phyloP scores from a whole-genome alignment of 2,329 filamentous ascomycete genomes.

The Diaporthe amygdali region DNA sequence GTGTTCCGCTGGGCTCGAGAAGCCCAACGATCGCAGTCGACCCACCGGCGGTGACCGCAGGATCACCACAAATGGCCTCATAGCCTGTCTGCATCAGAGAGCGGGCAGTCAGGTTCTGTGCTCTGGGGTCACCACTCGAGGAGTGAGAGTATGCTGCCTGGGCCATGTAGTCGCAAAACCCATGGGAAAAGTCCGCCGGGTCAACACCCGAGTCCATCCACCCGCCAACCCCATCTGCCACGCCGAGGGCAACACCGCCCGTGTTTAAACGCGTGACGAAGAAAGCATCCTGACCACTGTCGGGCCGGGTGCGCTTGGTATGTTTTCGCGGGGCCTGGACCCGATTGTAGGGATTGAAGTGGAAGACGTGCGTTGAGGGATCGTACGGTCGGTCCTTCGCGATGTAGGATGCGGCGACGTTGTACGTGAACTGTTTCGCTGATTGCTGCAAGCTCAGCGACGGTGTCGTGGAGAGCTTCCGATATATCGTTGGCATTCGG shows the following conservation, averaged over 20 bases:
- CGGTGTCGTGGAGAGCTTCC: conserved; percentile 30
- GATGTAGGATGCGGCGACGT: conserved; percentile 76
- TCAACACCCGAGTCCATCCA: conserved; percentile 94
- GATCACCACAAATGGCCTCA: conserved; percentile 77
- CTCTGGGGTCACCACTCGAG: not conserved
- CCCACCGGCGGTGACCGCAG: conserved; percentile 78
- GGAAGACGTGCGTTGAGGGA: conserved; percentile 71
- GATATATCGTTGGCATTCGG: not conserved
- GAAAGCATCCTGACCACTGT: conserved; percentile 94
- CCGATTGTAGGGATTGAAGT: conserved; percentile 71
- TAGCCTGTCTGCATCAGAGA: conserved; percentile 84
- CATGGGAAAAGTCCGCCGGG: conserved; percentile 93
- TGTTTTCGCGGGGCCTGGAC: conserved; percentile 57
- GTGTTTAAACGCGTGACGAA: conserved; percentile 84
- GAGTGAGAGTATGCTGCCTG: conserved; percentile 68
- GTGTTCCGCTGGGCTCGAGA: conserved; percentile 70
- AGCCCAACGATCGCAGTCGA: conserved; percentile 92
- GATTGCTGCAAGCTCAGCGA: conserved; percentile 41
- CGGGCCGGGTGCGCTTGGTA: conserved; percentile 68
- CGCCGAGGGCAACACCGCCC: conserved; percentile 78
- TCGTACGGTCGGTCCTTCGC: conserved; percentile 74
- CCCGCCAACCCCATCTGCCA: conserved; percentile 94
- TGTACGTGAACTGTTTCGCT: conserved; percentile 64
- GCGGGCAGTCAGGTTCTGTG: conserved; percentile 59
- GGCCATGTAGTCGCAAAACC: conserved; percentile 92